Conservation (phyloP, 2,329 filamentous ascomycete genomes). For the Remersonia thermophila region DNA sequence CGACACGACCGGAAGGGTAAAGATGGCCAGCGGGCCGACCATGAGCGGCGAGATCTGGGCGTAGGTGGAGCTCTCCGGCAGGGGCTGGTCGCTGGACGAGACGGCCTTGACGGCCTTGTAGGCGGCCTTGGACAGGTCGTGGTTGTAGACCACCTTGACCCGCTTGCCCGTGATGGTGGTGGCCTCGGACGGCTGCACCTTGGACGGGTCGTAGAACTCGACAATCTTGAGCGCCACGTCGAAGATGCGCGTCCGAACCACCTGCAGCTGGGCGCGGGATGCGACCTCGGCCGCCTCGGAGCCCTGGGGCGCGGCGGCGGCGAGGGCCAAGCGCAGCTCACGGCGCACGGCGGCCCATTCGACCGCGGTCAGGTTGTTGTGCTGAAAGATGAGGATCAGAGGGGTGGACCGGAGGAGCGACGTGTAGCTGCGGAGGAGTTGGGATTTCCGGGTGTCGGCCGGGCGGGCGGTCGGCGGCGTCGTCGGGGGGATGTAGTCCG, state of each 20-base stretch:
- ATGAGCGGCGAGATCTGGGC: slow-evolving; percentile 61
- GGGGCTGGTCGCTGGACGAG: slow-evolving; percentile 18
- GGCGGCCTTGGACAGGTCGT: slow-evolving; percentile 44
- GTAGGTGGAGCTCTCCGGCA: slow-evolving; percentile 30
- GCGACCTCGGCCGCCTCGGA: slow-evolving; percentile 35
- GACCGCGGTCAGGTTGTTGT: slow-evolving; percentile 56
- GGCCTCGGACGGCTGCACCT: slow-evolving; percentile 21
- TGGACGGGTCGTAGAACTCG: slow-evolving; percentile 59
- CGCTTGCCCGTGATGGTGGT: slow-evolving; percentile 24
- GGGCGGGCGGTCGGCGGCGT: slow-evolving; percentile 83
- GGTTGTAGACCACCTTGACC: slow-evolving; percentile 25
- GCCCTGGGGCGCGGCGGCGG: slow-evolving; percentile 26
- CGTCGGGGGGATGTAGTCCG: slow-evolving; percentile 46
- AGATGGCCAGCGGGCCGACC: slow-evolving; percentile 64
- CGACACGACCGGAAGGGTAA: slow-evolving; percentile 72
- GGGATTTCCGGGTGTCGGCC: slow-evolving; percentile 78
- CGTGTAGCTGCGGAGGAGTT: slow-evolving; percentile 75
- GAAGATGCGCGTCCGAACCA: slow-evolving; percentile 83
- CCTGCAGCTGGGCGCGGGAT: slow-evolving; percentile 61
- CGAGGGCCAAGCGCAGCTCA: slow-evolving; percentile 44
- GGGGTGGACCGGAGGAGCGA: slow-evolving; percentile 78
- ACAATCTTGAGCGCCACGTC: slow-evolving; percentile 71
- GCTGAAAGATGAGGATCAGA: slow-evolving; percentile 69
- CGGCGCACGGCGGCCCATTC: slow-evolving; percentile 65
- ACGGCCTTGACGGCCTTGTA: slow-evolving; percentile 34